A percentile compares a stretch with the other conserved stretches of the same genome.
Evolutionary conservation across 257 asterid genomes (phyloP).

Genomic region (Nyctanthes arbortristis): DNA sequence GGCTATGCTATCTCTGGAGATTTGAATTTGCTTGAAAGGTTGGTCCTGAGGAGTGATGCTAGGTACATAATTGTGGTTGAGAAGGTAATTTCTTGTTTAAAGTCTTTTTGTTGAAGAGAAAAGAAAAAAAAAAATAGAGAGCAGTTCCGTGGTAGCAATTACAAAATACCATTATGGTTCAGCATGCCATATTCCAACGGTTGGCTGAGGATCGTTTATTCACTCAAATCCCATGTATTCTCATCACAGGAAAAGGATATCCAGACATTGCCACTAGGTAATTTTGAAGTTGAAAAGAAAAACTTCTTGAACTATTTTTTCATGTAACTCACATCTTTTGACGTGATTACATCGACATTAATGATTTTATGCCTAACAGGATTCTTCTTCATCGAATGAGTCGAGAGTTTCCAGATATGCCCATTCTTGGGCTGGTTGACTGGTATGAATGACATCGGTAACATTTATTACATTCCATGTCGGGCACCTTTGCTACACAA

Average conservation of each 20-base stretch:
- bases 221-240: conserved; percentile 81
- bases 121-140: background rate
- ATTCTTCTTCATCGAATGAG: conserved; percentile 81
- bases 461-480: no score
- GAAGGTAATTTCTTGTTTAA: conserved; percentile 51
- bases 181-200: conserved; percentile 98
- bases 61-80: conserved; percentile 85
- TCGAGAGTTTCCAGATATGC: conserved; percentile 59
- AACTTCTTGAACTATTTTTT: background rate
- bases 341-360: background rate
- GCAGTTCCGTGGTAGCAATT: conserved; percentile 14
- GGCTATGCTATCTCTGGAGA: conserved; percentile 92
- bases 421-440: conserved; percentile 86
- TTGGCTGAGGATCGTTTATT: conserved; percentile 82
- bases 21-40: conserved; percentile 56
- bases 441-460: conserved; percentile 50
- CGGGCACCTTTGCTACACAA: no score
- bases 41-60: conserved; percentile 80
- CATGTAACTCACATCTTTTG: background rate
- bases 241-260: conserved; percentile 93
- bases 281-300: background rate
- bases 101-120: conserved; percentile 3
- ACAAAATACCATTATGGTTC: conserved; percentile 27
- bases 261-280: conserved; percentile 97
- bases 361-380: conserved; percentile 37